Evolutionary conservation across 2,329 filamentous ascomycete species (phyloP).

Genomic region (Colletotrichum siamense): DNA sequence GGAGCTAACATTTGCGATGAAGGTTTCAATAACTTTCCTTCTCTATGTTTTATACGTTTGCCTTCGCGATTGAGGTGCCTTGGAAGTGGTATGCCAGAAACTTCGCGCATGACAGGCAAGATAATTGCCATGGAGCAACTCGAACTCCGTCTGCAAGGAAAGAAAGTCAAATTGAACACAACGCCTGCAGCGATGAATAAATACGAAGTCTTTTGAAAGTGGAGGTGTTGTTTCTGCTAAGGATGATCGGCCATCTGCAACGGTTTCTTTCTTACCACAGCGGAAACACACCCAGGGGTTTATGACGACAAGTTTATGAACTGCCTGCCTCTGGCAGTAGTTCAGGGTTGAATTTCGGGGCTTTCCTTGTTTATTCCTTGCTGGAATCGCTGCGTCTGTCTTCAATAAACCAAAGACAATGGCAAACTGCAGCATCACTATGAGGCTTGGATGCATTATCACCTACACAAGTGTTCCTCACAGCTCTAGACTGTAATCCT

Average conservation of each 20-base stretch:
- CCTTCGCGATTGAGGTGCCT: background rate
- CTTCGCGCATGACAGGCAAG: background rate
- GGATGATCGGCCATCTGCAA: fast-evolving
- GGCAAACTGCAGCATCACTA: background rate
- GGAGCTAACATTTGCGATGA: background rate
- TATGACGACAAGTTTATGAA: background rate
- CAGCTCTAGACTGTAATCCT: background rate
- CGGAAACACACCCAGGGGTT: background rate
- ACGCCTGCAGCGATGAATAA: fast-evolving
- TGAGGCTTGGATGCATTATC: background rate
- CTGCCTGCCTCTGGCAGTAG: background rate
- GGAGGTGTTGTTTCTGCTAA: background rate
- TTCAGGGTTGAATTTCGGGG: background rate
- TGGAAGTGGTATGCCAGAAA: background rate
- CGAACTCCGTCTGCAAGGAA: background rate
- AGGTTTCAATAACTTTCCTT: fast-evolving
- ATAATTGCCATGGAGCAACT: background rate
- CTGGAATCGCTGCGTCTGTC: fast-evolving
- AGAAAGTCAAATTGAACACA: background rate
- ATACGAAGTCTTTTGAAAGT: background rate
- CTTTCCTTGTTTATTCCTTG: fast-evolving
- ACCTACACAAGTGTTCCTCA: background rate
- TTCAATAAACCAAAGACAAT: background rate
- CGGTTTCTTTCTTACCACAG: background rate
- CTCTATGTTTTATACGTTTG: background rate